Percentiles rank a stretch among this genome's conserved stretches.
Evolutionary conservation across 2,329 filamentous ascomycete genomes (phyloP).

Genomic region (Diatrype stigma): DNA sequence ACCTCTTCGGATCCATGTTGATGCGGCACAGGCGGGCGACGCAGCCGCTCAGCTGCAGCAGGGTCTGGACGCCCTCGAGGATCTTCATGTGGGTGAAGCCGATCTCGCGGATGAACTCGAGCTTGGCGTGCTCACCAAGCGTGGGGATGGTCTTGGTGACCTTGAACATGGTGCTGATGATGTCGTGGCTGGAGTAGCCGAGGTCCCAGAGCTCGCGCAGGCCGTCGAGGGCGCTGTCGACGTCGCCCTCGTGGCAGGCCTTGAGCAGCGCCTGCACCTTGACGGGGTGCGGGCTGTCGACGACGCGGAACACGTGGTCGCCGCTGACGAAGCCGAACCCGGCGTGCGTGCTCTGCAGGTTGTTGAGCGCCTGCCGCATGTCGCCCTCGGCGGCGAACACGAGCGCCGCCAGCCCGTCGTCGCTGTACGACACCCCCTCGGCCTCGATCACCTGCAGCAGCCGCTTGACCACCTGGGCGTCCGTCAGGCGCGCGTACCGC

Average conservation of each 20-base stretch:
- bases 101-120: slow-evolving; percentile 98
- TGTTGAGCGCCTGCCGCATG: slow-evolving; percentile 99
- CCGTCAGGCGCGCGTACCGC: slow-evolving; percentile 86
- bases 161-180: slow-evolving; percentile 98
- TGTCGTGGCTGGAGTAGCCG: slow-evolving; percentile 97
- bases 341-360: slow-evolving; percentile 86
- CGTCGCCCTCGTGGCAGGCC: slow-evolving; percentile 86
- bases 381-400: slow-evolving; percentile 97
- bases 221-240: slow-evolving; percentile 81
- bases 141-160: slow-evolving; percentile 95
- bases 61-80: slow-evolving; percentile 92
- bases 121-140: slow-evolving; percentile 87
- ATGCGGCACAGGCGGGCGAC: slow-evolving; percentile 87
- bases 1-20: slow-evolving; percentile 90
- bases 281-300: slow-evolving; percentile 94
- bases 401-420: slow-evolving; percentile 91
- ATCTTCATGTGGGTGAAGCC: slow-evolving; percentile 99
- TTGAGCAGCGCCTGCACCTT: slow-evolving; percentile 99
- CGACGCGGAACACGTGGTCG: slow-evolving; percentile 96
- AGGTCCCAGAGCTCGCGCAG: slow-evolving; percentile 90
- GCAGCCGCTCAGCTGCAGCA: slow-evolving; percentile 90
- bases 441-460: slow-evolving; percentile 89
- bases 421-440: slow-evolving; percentile 84
- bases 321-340: slow-evolving; percentile 97
- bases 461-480: slow-evolving; percentile 86